Percentiles rank a stretch among this genome's conserved stretches.
Evolutionary conservation across 1,284 basidiomycete species (phyloP).

Genomic region (Tylopilus sp.): DNA sequence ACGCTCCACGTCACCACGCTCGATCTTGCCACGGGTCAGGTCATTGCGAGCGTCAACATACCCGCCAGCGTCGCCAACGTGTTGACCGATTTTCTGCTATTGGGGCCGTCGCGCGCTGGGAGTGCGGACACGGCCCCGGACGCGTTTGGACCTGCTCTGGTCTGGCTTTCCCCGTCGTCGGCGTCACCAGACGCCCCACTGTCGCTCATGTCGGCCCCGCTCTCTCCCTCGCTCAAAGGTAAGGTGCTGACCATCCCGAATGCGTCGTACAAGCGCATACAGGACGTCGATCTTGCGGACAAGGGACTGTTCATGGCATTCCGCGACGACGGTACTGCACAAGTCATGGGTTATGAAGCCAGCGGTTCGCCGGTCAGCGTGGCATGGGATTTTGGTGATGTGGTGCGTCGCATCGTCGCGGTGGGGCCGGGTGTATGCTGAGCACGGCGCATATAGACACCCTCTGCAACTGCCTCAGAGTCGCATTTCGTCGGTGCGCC

Average conservation of each 20-base stretch:
- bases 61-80: constrained; percentile 57
- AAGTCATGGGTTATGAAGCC: constrained; percentile 48
- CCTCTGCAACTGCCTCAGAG: constrained; percentile 41
- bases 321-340: constrained; percentile 52
- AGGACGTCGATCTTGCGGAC: constrained; percentile 54
- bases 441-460: constrained; percentile 31
- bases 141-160: constrained; percentile 40
- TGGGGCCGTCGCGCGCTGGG: constrained; percentile 40
- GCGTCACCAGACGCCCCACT: constrained; percentile 8
- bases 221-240: constrained; percentile 54
- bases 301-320: constrained; percentile 55
- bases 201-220: constrained; percentile 52
- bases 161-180: constrained; percentile 64
- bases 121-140: constrained; percentile 9
- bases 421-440: constrained; percentile 1
- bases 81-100: constrained; percentile 30
- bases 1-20: constrained; percentile 67
- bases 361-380: constrained; percentile 44
- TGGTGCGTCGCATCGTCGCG: constrained; percentile 41
- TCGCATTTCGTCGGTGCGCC: constrained; percentile 63
- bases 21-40: constrained; percentile 53
- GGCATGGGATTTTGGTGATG: constrained; percentile 60
- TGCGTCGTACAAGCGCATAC: constrained; percentile 45
- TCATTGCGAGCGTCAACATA: constrained; percentile 53
- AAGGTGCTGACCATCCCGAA: constrained; percentile 47